A percentile compares a stretch with the other conserved stretches of the same genome.
Evolutionary conservation across 2,329 filamentous ascomycete species (phyloP).

Genomic region (Cladosporium sp.): DNA sequence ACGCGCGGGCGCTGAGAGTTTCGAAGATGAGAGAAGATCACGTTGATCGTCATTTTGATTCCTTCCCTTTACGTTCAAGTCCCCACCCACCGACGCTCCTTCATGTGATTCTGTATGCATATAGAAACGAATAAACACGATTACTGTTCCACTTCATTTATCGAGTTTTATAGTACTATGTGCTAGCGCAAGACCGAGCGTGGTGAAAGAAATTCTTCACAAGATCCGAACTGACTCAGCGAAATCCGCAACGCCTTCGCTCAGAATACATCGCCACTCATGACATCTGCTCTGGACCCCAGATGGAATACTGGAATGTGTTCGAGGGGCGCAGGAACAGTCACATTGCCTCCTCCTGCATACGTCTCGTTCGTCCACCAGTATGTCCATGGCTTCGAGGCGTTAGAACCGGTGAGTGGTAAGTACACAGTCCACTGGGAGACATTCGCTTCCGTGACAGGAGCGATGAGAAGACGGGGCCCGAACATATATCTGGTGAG

Average conservation of each 20-base stretch:
- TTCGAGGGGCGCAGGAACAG: constrained; percentile 32
- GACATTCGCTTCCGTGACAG: constrained; percentile 39
- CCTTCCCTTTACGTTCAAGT: neutral
- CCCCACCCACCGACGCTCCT: neutral
- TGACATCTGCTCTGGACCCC: constrained; percentile 21
- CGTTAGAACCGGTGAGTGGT: constrained; percentile 31
- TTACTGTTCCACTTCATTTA: neutral
- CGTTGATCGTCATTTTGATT: neutral
- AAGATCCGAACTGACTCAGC: neutral
- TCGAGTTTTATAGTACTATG: neutral
- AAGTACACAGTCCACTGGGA: constrained; percentile 42
- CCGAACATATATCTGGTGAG: neutral
- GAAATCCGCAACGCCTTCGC: neutral
- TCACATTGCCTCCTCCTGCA: constrained; percentile 39
- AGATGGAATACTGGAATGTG: constrained; percentile 35
- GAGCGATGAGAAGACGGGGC: constrained; percentile 36
- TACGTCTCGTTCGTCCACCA: constrained; percentile 45
- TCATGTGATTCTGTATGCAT: neutral
- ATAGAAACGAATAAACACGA: neutral
- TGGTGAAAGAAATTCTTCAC: neutral
- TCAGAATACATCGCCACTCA: neutral
- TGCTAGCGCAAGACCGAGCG: neutral
- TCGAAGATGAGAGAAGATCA: neutral
- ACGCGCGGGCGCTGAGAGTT: neutral
- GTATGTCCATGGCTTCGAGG: constrained; percentile 39